Conservation (phyloP, 1,139 yeast species). For the Hansenula sp. region DNA sequence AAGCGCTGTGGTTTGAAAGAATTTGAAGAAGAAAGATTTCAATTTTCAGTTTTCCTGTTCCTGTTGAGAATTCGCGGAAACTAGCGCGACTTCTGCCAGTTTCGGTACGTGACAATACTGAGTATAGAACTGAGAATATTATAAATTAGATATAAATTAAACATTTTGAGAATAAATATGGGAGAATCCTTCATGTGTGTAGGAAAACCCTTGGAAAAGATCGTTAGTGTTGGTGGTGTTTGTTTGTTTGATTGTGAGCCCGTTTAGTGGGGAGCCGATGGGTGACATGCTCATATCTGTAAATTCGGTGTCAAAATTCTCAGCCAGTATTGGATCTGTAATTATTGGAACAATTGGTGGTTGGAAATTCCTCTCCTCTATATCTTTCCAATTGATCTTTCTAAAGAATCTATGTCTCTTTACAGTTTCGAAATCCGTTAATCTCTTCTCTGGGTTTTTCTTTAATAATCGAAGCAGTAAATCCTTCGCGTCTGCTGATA, state of each 20-base stretch:
- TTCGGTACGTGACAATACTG: too few species aligned
- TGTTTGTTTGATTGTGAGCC: constrained; percentile 8
- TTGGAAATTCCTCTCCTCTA: constrained; percentile 39
- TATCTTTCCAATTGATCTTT: constrained; percentile 68
- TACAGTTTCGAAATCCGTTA: constrained; percentile 53
- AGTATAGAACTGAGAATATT: background rate
- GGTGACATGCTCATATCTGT: constrained; percentile 57
- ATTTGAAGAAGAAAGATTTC: too few species aligned
- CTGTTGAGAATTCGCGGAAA: too few species aligned
- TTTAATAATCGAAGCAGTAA: constrained; percentile 67
- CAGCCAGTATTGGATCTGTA: constrained; percentile 84
- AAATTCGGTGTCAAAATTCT: constrained; percentile 85
- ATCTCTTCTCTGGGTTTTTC: constrained; percentile 70
- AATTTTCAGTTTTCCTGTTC: too few species aligned
- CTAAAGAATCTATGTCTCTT: constrained; percentile 79
- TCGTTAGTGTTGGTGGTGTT: constrained; percentile 8
- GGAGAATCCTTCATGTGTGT: constrained; percentile 28
- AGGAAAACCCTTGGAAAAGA: constrained; percentile 31
- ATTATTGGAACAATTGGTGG: constrained; percentile 90
- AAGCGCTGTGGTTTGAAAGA: too few species aligned
- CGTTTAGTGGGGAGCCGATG: constrained; percentile 17
- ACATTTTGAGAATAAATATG: constrained; percentile 20
- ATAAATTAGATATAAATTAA: background rate
- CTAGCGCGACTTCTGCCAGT: too few species aligned
- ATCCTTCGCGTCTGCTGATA: constrained; percentile 84